Percentiles rank a stretch among this genome's conserved stretches.
Conservation (phyloP, 768 basidiomycete species). For the Leucosporidium yakuticum region DNA sequence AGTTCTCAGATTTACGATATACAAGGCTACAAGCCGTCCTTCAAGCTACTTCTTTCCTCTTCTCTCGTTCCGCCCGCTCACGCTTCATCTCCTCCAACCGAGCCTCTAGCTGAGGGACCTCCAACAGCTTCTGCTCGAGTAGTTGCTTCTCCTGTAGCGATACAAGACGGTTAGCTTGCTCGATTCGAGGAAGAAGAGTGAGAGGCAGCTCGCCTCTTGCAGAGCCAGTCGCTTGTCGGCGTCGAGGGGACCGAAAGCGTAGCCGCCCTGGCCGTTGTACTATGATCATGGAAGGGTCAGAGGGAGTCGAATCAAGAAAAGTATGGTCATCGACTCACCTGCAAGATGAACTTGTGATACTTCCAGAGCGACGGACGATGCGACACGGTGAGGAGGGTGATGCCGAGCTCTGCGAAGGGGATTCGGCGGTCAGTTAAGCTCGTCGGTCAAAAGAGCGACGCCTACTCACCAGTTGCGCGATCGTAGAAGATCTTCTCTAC, state of each 20-base stretch:
- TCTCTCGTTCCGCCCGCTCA: slow-evolving; percentile 18
- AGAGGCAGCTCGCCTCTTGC: slow-evolving; percentile 74
- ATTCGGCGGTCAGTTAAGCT: background rate
- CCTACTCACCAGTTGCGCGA: slow-evolving; percentile 58
- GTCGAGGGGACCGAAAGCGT: slow-evolving; percentile 86
- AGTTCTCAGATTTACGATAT: background rate
- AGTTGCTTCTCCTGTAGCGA: slow-evolving; percentile 65
- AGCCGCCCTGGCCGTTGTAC: slow-evolving; percentile 90
- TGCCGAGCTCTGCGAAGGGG: slow-evolving; percentile 57
- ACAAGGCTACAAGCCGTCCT: background rate
- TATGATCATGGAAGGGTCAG: slow-evolving; percentile 46
- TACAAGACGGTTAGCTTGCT: no score
- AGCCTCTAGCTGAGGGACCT: slow-evolving; percentile 53
- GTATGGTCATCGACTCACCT: slow-evolving; percentile 20
- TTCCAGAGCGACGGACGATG: slow-evolving; percentile 92
- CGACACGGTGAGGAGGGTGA: slow-evolving; percentile 89
- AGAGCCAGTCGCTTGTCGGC: slow-evolving; percentile 81
- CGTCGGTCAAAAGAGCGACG: background rate
- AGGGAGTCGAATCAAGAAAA: background rate
- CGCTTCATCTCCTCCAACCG: slow-evolving; percentile 42
- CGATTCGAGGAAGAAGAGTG: no score
- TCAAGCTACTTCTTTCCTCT: slow-evolving; percentile 15
- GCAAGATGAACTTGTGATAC: slow-evolving; percentile 42
- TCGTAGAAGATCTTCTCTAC: slow-evolving; percentile 95
- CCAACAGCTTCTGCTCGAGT: slow-evolving; percentile 73